These are phyloP conservation scores for Nissolia schottii DNA, from an alignment of 306 rosid species.

Conservation along the genomic window DNA sequence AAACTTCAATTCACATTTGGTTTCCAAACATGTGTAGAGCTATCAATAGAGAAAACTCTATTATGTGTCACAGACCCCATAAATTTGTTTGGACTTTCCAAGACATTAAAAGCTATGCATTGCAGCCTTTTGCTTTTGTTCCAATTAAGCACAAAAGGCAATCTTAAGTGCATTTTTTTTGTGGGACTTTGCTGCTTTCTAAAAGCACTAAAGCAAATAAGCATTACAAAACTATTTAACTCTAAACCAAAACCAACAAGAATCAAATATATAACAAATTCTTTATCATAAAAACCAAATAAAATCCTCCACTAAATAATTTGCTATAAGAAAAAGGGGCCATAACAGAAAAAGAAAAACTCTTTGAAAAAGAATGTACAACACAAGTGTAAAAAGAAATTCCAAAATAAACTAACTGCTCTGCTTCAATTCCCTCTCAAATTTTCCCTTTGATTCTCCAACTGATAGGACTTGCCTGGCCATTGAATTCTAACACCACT, in stretches of 20 bases:
- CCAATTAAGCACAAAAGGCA: not conserved
- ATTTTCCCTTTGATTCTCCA: constrained; percentile 9
- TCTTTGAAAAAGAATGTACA: constrained; percentile 42
- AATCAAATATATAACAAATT: not conserved
- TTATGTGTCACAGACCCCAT: not conserved
- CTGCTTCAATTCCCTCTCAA: not conserved
- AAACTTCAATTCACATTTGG: not conserved
- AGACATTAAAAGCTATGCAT: not conserved
- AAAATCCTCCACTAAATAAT: constrained; percentile 1
- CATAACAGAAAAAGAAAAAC: constrained; percentile 8
- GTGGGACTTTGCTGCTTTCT: not conserved
- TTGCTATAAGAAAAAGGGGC: not conserved
- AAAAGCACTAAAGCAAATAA: not conserved
- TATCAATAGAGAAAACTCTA: not conserved
- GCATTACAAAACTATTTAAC: not conserved
- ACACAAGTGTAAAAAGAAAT: constrained; percentile 17
- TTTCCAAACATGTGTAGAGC: not conserved
- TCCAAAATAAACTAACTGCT: constrained; percentile 3
- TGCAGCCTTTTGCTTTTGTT: not conserved
- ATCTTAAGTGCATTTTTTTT: not conserved
- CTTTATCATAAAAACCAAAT: not conserved
- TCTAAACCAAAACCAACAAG: not conserved
- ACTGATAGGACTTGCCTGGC: not conserved
- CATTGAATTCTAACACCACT: constrained; percentile 62
- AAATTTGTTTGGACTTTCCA: not conserved